phyloP scores from a whole-genome alignment of 495 filamentous ascomycete genomes.

The Penicillium desertorum region DNA sequence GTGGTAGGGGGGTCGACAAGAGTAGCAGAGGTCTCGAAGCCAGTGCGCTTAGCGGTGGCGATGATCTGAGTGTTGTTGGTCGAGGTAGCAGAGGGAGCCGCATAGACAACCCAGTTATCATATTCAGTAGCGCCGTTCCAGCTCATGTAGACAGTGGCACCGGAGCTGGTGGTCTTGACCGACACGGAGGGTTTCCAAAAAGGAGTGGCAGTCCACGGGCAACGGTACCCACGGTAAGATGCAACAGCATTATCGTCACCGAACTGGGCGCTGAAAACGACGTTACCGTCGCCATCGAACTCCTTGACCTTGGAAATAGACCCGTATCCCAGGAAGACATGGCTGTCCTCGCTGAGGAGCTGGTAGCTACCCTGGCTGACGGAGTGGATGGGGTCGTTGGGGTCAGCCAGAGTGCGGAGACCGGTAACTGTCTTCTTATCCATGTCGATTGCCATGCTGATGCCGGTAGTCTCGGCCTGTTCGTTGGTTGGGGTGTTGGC shows the following conservation, averaged over 20 bases:
- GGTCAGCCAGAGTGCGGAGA: constrained; percentile 34
- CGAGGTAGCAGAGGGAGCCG: constrained; percentile 23
- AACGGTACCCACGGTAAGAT: constrained; percentile 45
- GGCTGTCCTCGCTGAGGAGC: constrained; percentile 38
- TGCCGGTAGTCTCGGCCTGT: constrained; percentile 32
- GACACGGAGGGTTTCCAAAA: constrained; percentile 37
- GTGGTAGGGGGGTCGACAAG: constrained; percentile 23
- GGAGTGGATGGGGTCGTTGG: constrained; percentile 38
- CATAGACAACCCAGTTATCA: constrained; percentile 38
- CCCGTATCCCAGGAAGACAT: constrained; percentile 51
- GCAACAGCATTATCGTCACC: constrained; percentile 39
- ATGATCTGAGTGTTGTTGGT: constrained; percentile 27
- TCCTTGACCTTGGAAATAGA: constrained; percentile 52
- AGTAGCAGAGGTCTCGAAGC: constrained; percentile 35
- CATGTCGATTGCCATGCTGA: constrained; percentile 43
- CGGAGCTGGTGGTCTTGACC: constrained; percentile 17
- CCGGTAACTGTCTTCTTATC: constrained; percentile 41
- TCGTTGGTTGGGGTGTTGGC: constrained; percentile 34
- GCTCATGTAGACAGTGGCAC: constrained; percentile 34
- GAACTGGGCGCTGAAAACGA: constrained; percentile 38
- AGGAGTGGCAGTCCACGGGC: constrained; percentile 41
- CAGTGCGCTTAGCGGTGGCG: constrained; percentile 27
- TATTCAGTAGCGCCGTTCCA: constrained; percentile 48
- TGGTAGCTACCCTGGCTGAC: constrained; percentile 52
- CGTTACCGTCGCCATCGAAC: constrained; percentile 35